Conservation (phyloP, 306 rosid genomes). For the Corylus heterophylla region DNA sequence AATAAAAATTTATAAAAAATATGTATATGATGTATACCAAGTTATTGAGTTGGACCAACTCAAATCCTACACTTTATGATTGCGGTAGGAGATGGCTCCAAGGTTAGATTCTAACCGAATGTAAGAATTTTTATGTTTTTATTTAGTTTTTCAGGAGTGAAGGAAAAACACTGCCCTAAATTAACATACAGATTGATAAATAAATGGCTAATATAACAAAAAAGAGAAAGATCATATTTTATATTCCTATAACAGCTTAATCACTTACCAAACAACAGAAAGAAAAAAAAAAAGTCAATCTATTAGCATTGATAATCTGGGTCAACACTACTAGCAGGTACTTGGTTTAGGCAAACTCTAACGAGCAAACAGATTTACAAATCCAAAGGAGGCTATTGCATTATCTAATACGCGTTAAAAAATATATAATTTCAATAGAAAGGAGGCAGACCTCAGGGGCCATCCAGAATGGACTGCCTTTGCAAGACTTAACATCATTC, state of each 20-base stretch:
- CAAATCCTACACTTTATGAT: background rate
- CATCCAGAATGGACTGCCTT: conserved; percentile 60
- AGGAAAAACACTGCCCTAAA: background rate
- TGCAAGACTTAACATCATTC: conserved; percentile 58
- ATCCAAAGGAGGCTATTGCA: background rate
- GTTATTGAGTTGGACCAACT: background rate
- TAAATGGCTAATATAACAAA: no score
- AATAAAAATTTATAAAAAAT: background rate
- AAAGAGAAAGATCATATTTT: background rate
- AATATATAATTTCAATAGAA: conserved; percentile 4
- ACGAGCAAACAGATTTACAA: background rate
- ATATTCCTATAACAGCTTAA: background rate
- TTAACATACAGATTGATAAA: background rate
- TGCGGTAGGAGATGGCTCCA: no score
- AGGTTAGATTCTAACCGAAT: no score
- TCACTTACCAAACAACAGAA: background rate
- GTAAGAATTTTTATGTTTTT: no score
- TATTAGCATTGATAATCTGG: background rate
- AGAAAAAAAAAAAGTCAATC: background rate
- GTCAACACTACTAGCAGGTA: background rate
- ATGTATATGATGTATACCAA: background rate
- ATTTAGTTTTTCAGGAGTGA: no score
- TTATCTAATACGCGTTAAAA: background rate
- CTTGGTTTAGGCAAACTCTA: background rate
- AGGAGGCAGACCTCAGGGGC: conserved; percentile 55